Percentiles rank a stretch among this genome's conserved stretches.
These are phyloP conservation scores for Kwoniella pini DNA, from an alignment of 768 basidiomycete genomes.

Conservation along the genomic window DNA sequence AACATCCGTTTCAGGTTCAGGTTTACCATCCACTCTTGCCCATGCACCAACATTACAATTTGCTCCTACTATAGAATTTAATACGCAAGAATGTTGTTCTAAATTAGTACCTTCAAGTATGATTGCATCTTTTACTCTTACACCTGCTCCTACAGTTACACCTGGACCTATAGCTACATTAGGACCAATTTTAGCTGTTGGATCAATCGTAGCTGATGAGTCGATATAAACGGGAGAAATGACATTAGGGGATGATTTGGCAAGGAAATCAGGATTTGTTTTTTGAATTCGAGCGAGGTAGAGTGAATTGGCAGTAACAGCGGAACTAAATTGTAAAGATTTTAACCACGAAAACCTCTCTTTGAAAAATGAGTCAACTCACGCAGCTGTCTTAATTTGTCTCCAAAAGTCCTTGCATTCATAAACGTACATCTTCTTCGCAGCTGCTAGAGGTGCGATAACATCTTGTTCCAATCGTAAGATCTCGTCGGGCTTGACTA, in stretches of 20 bases:
- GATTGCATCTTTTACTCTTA: constrained; percentile 56
- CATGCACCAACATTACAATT: constrained; percentile 58
- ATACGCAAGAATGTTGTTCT: constrained; percentile 56
- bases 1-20: constrained; percentile 47
- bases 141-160: constrained; percentile 54
- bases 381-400: constrained; percentile 59
- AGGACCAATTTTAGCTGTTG: constrained; percentile 57
- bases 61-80: constrained; percentile 55
- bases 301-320: constrained; percentile 57
- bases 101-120: constrained; percentile 55
- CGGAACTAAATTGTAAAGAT: too few relatives aligned
- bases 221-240: constrained; percentile 57
- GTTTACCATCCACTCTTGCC: constrained; percentile 57
- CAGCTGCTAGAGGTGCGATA: constrained; percentile 56
- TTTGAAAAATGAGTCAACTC: too few relatives aligned
- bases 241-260: constrained; percentile 49
- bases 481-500: constrained; percentile 55
- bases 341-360: too few relatives aligned
- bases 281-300: constrained; percentile 56
- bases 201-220: constrained; percentile 55
- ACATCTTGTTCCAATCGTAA: constrained; percentile 59
- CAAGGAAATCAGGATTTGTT: constrained; percentile 54
- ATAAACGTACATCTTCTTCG: constrained; percentile 57
- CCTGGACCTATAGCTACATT: constrained; percentile 55
- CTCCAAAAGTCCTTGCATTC: constrained; percentile 56